phyloP scores from a whole-genome alignment of 805 yeast genomes.

The Lipomyces sp. region DNA sequence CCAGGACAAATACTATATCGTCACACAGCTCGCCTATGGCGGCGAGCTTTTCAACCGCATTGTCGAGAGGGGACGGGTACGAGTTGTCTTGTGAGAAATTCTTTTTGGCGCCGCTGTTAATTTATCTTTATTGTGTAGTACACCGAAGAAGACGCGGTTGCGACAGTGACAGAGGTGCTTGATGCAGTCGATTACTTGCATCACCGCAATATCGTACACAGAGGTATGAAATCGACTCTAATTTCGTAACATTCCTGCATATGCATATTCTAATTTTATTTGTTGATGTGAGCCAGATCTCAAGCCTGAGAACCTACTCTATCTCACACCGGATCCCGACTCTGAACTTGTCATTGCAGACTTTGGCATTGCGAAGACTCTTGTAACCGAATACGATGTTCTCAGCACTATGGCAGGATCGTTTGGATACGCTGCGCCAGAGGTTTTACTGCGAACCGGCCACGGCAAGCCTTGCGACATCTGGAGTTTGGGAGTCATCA shows the following conservation, averaged over 20 bases:
- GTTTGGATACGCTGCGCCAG: constrained; percentile 97
- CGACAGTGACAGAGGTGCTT: constrained; percentile 67
- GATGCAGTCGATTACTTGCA: constrained; percentile 81
- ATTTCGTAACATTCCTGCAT: too few relatives aligned
- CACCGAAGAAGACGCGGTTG: constrained; percentile 84
- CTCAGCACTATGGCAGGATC: constrained; percentile 81
- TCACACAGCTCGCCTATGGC: constrained; percentile 91
- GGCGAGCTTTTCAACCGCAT: constrained; percentile 93
- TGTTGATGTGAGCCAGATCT: constrained; percentile 47
- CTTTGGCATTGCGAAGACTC: constrained; percentile 87
- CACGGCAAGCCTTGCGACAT: constrained; percentile 95
- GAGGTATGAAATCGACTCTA: too few relatives aligned
- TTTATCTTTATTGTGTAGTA: constrained; percentile 44
- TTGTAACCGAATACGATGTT: constrained; percentile 57
- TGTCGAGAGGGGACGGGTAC: constrained; percentile 57
- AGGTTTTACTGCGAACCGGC: constrained; percentile 73
- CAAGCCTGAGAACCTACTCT: constrained; percentile 89
- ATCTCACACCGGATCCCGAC: constrained; percentile 55
- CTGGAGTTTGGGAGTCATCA: constrained; percentile 92
- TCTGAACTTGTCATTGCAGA: constrained; percentile 86
- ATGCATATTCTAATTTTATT: not conserved
- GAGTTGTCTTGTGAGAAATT: too few relatives aligned
- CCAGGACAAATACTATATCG: constrained; percentile 81
- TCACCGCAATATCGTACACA: constrained; percentile 72
- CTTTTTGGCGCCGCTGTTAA: too few relatives aligned